Evolutionary conservation across 805 yeast species (phyloP).

Genomic region (Starmerella lactis-condensi): DNA sequence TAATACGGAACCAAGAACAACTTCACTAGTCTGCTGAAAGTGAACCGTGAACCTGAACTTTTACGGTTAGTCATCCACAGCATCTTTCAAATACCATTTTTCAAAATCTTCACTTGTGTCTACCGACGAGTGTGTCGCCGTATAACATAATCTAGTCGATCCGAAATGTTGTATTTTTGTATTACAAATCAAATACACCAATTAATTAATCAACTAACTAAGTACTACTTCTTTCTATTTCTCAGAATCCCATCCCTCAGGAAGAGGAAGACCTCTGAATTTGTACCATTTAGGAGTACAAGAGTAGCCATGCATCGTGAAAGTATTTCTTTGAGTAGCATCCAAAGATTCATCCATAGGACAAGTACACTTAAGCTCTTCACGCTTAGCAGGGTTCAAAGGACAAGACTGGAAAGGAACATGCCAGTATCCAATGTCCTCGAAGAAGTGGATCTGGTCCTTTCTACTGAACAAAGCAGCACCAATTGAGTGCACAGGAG

Average conservation of each 20-base stretch:
- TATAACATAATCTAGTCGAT: too few relatives aligned
- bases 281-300: slow-evolving; percentile 24
- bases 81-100: too few relatives aligned
- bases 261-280: slow-evolving; percentile 18
- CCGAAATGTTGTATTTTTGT: too few relatives aligned
- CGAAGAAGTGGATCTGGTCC: slow-evolving; percentile 48
- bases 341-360: slow-evolving; percentile 31
- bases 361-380: slow-evolving; percentile 51
- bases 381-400: slow-evolving; percentile 31
- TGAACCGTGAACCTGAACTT: too few relatives aligned
- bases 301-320: slow-evolving; percentile 26
- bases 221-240: too few relatives aligned
- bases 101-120: too few relatives aligned
- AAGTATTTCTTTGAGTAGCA: slow-evolving; percentile 20
- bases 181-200: too few relatives aligned
- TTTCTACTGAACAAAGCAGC: slow-evolving; percentile 41
- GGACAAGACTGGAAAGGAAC: slow-evolving; percentile 49
- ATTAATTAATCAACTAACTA: too few relatives aligned
- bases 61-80: too few relatives aligned
- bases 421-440: slow-evolving; percentile 59
- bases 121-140: too few relatives aligned
- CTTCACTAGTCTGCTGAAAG: too few relatives aligned
- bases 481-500: slow-evolving; percentile 73
- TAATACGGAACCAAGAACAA: too few relatives aligned
- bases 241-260: slow-evolving; percentile 20